Evolutionary conservation across 495 filamentous ascomycete genomes (phyloP), one percentile per base, ranked within the genome.

Genomic region (Penicillium parvum): DNA sequence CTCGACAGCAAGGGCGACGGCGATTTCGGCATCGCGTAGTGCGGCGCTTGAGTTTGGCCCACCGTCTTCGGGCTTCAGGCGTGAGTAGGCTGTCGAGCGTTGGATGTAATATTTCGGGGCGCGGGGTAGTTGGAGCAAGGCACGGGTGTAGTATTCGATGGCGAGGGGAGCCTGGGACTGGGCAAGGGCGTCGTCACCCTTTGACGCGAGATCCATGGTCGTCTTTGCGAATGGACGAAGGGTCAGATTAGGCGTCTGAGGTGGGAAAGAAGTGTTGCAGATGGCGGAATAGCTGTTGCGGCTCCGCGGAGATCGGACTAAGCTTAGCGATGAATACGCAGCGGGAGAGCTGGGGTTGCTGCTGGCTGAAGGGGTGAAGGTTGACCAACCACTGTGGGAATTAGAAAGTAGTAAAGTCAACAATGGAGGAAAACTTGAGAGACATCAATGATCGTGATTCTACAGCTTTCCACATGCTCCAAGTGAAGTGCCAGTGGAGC

Each of bases 91-190:
- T 8, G 82, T 90, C 2, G 88, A 86, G 18, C 94, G 88, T 59
- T 92, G 84, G 47, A 95, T 79, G 48, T 92, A 85, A 77, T 94
- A 97, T 44, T 78, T 61, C 4, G 88, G 85, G 6, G 89, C 84
- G 22, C 74, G 78, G 8, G 86, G 82, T 5, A 75, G 73, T 23
- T 66, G 60, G 19, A 71, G 52, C 4, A 98, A 67, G n/a, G 90
- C 92, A 33, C 74, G 68, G n/a, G 90, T 86, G 49, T 87, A 88
- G 50, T 84, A 71, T 6, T 65, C 61, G 53, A 95, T 78, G 7
- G 89, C 91, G 19, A 70, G 66, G 7, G 67, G 58, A 49, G 78
- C 92, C 37, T 94, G 72, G 32, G 75, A 73, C 1, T 62, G 69
- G 8, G 69, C 55, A 27, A 92, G 71, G 38, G 90, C 88, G 28